Evolutionary conservation across 2,329 filamentous ascomycete species (phyloP).

Genomic region (Neonectria coccinea): DNA sequence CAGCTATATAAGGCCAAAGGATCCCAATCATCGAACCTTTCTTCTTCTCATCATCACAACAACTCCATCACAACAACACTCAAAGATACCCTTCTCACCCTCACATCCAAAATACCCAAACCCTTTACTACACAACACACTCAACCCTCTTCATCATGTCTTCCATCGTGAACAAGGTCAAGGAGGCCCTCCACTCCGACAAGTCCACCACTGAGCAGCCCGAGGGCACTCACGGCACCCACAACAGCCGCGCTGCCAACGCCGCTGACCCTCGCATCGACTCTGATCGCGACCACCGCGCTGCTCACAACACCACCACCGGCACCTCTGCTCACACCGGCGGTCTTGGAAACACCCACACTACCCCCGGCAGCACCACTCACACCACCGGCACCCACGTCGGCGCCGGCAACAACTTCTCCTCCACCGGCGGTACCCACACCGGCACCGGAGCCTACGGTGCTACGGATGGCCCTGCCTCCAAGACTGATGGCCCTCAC

Average conservation of each 20-base stretch:
- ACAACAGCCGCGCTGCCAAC: conserved; percentile 51
- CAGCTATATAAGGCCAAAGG: conserved; percentile 41
- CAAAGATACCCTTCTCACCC: conserved; percentile 31
- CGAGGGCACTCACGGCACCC: conserved; percentile 38
- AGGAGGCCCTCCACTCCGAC: conserved; percentile 64
- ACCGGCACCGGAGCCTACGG: conserved; percentile 19
- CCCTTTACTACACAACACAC: conserved; percentile 5
- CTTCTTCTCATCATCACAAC: conserved; percentile 31
- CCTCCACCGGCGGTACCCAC: not conserved
- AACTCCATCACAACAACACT: conserved; percentile 22
- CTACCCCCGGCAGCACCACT: not conserved
- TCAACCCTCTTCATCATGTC: conserved; percentile 59
- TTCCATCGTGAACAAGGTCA: conserved; percentile 69
- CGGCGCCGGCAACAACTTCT: not conserved
- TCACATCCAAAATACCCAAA: conserved; percentile 12
- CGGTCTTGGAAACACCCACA: not conserved
- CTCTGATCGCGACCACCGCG: conserved; percentile 60
- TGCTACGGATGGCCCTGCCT: conserved; percentile 37
- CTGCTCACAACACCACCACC: conserved; percentile 38
- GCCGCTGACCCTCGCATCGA: conserved; percentile 64
- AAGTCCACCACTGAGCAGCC: conserved; percentile 45
- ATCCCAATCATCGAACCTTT: conserved; percentile 8
- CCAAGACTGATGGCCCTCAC: conserved; percentile 58
- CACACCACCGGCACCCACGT: conserved; percentile 13
- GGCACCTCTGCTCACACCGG: conserved; percentile 16